Base-by-base conservation (phyloP, 148 eudicot species). In the Chenopodium berlandieri region DNA sequence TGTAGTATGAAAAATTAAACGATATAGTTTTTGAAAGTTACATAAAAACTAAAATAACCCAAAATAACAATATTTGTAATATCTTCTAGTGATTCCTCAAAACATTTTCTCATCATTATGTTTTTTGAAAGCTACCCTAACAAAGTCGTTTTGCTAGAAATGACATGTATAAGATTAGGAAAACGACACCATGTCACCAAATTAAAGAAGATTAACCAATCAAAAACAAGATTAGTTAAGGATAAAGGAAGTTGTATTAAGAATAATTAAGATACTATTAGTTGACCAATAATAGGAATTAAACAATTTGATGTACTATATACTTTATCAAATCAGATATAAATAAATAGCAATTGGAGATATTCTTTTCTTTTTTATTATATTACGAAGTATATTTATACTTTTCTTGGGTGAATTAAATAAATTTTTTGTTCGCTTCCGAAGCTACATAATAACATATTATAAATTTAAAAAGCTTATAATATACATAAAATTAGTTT, bases 201-300 rank as follows among this genome's bases (percentile, higher is more conserved):
- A 27, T 27, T 27, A 27, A 7, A 71, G 74, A 22, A 77, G 79
- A 25, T 23, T 71, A 80, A 60, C 76, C 82, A 79, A 71, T 71
- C 4, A 80, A 80, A 72, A 11, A 8, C 46, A 70, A 7, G 67
- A 68, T 62, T 72, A 19, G 60, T 72, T 60, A 72, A 23, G 11
- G 75, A 54, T 80, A 40, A 58, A 56, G 1, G 44, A 3, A 5
- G 48, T 40, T 40, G 25, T 34, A 9, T 9, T 34, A 40, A 27
- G 10, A n/a, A 40, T 4, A 27, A 31, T 22, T 30, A 52, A 54
- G 48, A 50, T 52, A 70, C 2, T 69, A 4, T 52, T 70, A n/a
- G 30, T 79, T 79, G 75, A 56, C 30, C 37, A 48, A 31, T 30
- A 50, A 50, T 13, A 50, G 14, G 12, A 50, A 50, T 50, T 50